Conservation (phyloP, 2,329 filamentous ascomycete genomes). For the Pseudogymnoascus verrucosus region DNA sequence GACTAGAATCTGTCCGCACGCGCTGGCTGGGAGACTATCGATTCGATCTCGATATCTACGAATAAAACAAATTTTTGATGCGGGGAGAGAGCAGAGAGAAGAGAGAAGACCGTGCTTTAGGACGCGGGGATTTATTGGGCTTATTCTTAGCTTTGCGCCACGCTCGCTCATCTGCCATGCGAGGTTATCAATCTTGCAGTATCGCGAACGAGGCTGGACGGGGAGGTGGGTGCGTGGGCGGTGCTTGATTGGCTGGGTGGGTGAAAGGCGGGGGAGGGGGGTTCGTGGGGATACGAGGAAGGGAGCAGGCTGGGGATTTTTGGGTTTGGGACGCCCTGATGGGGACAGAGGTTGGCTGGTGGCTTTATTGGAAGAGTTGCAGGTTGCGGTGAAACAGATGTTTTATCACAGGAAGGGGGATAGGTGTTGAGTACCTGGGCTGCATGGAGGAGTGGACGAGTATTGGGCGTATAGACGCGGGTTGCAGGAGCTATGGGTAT, state of each 20-base stretch:
- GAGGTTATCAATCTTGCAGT: conserved; percentile 3
- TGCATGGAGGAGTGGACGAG: too few species aligned
- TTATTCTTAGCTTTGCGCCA: background rate
- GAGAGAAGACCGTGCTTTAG: background rate
- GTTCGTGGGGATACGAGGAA: background rate
- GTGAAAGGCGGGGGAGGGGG: background rate
- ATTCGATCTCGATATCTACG: background rate
- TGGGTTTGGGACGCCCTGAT: background rate
- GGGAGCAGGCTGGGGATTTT: background rate
- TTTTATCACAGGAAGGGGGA: background rate
- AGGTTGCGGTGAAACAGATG: conserved; percentile 1
- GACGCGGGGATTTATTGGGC: background rate
- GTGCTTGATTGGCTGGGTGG: background rate
- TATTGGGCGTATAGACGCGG: background rate
- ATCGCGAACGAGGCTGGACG: background rate
- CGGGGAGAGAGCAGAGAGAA: background rate
- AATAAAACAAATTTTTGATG: background rate
- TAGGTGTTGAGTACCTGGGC: background rate
- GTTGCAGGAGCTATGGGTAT: background rate
- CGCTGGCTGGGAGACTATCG: background rate
- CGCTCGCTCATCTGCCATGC: background rate
- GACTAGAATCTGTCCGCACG: background rate
- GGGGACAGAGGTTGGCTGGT: background rate
- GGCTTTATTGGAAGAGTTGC: background rate
- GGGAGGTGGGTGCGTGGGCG: background rate